Evolutionary conservation across 129 eudicot genomes (phyloP), one percentile per base, ranked within the genome.

Genomic region (Centella asiatica): DNA sequence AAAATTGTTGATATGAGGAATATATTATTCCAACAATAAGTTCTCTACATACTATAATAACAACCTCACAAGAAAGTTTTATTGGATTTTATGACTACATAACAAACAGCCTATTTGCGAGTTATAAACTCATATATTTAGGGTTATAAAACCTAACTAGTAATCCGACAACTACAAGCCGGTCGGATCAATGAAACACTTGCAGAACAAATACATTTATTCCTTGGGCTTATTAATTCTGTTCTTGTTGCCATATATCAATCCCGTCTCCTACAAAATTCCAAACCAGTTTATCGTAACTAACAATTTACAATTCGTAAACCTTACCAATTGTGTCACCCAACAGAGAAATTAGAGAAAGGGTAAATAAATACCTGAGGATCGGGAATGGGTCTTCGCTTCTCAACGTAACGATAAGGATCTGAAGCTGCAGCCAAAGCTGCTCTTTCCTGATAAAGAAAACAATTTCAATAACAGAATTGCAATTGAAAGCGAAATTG

Each of bases 311-410:
- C 1, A 5, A 24, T 13, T 12, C 7, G 25, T 5, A 26, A 44
- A 51, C n/a, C 14, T 11, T 1, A 37, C 9, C 14, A 63, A 27
- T 11, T n/a, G 29, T 17, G 40, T 7, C 19, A 49, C 56, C 1
- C 4, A 33, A 37, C 7, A 36, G 12, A 37, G 2, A 55, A 1
- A 18, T 1, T 7, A 29, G 6, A 7, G 0, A 26, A 28, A 2
- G 1, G 0, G 56, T 58, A 0, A 6, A 55, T 32, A n/a, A 54
- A 13, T 52, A 82, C 88, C 84, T 82, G 88, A 44, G 74, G 88
- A 82, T 82, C 88, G 2, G 88, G 78, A 26, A 78, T 44, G 11
- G 88, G 88, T 40, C 78, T 82, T 1, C 78, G 78, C 65, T 82
- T 82, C 77, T 82, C 84, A 3, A 82, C 74, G 17, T 82, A 78